phyloP scores from a whole-genome alignment of 2,329 filamentous ascomycete species.

The Aspergillus awamori region DNA sequence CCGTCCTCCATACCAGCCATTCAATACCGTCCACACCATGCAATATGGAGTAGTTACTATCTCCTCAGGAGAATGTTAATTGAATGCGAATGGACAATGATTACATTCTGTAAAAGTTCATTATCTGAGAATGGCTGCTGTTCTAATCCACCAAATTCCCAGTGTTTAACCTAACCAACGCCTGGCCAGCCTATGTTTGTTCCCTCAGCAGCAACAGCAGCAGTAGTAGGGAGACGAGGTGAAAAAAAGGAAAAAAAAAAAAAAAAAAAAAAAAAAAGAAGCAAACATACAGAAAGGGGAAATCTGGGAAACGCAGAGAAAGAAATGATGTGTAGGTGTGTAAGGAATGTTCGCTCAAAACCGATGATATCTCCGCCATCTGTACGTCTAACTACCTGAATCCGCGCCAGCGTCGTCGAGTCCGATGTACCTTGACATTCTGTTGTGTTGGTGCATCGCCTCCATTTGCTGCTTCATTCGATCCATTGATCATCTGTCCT shows the following conservation, averaged over 20 bases:
- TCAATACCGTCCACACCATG: too few species aligned
- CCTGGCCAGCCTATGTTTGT: slow-evolving; percentile 11
- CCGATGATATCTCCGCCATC: not conserved
- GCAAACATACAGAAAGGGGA: slow-evolving; percentile 14
- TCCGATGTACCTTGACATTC: slow-evolving; percentile 32
- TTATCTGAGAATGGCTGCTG: not conserved
- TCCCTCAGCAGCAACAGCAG: slow-evolving; percentile 1
- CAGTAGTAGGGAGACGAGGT: not conserved
- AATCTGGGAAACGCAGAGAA: slow-evolving; percentile 15
- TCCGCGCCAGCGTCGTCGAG: slow-evolving; percentile 36
- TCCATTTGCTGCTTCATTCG: slow-evolving; percentile 20
- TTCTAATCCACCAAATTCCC: not conserved
- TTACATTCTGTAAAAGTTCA: not conserved
- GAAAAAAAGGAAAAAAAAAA: too few species aligned
- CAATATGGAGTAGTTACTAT: too few species aligned
- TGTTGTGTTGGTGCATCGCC: slow-evolving; percentile 16
- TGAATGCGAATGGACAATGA: not conserved
- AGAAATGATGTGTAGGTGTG: slow-evolving; percentile 15
- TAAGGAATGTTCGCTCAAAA: slow-evolving; percentile 8
- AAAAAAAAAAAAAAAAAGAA: not conserved
- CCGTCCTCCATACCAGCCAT: not conserved
- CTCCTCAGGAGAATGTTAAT: not conserved
- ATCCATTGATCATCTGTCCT: slow-evolving; percentile 16
- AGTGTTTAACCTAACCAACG: slow-evolving; percentile 12
- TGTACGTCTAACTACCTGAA: slow-evolving; percentile 25